Conservation (phyloP, 2,329 filamentous ascomycete genomes). For the Fusarium vanettenii region DNA sequence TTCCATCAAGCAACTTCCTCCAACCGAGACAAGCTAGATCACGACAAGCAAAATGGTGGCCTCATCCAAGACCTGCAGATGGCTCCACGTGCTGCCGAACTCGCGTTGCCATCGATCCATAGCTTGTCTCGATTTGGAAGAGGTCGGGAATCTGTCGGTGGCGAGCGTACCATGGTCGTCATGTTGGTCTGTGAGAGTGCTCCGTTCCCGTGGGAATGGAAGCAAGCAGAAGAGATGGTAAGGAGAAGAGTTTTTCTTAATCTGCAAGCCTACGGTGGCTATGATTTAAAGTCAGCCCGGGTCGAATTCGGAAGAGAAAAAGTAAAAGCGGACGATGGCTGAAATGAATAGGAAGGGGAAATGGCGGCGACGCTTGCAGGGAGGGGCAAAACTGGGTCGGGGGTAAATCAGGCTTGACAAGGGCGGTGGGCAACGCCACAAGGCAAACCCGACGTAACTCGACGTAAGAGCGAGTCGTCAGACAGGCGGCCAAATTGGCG, state of each 20-base stretch:
- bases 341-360: slow-evolving; percentile 21
- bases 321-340: slow-evolving; percentile 14
- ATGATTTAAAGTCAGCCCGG: slow-evolving; percentile 29
- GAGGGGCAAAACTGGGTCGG: slow-evolving; percentile 43
- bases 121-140: not conserved
- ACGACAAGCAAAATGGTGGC: not conserved
- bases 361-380: slow-evolving; percentile 30
- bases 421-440: slow-evolving; percentile 44
- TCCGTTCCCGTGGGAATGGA: slow-evolving; percentile 39
- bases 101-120: not conserved
- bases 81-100: not conserved
- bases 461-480: slow-evolving; percentile 27
- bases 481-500: slow-evolving; percentile 14
- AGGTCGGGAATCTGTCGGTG: not conserved
- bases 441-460: slow-evolving; percentile 41
- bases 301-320: slow-evolving; percentile 17
- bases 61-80: not conserved
- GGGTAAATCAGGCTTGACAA: slow-evolving; percentile 38
- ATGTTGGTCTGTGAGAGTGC: slow-evolving; percentile 49
- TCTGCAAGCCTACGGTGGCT: slow-evolving; percentile 40
- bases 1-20: not conserved
- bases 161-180: slow-evolving; percentile 63
- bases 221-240: slow-evolving; percentile 11
- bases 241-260: slow-evolving; percentile 17
- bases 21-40: not conserved